These are phyloP conservation scores for Exophiala bonariae DNA, from an alignment of 2,329 filamentous ascomycete genomes.

Conservation along the genomic window DNA sequence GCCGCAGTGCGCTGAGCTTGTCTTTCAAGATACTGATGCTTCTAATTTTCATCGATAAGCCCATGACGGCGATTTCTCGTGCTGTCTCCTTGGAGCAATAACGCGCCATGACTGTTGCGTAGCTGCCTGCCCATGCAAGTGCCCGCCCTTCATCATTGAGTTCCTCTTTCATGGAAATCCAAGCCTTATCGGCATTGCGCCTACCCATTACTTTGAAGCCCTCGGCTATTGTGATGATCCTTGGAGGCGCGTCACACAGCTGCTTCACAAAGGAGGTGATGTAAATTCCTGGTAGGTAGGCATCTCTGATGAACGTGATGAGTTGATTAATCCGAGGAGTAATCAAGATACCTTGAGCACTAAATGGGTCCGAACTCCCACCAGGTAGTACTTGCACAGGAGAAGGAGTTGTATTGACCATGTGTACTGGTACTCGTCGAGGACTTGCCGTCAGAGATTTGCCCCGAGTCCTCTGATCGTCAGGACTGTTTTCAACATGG, in stretches of 20 bases:
- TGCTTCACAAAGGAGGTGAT: constrained; percentile 12
- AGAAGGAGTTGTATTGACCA: neutral
- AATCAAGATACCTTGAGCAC: constrained; percentile 5
- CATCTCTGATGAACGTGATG: constrained; percentile 13
- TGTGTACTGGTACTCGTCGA: too few species aligned
- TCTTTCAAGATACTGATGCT: constrained; percentile 11
- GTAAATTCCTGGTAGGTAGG: constrained; percentile 12
- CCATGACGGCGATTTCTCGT: constrained; percentile 6
- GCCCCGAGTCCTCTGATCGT: neutral
- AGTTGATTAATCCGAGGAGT: constrained; percentile 11
- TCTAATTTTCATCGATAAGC: constrained; percentile 7
- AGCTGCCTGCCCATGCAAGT: constrained; percentile 13
- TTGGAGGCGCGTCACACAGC: neutral
- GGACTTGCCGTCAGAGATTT: neutral
- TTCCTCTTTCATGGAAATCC: constrained; percentile 17
- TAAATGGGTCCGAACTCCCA: constrained; percentile 12
- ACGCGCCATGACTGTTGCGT: constrained; percentile 9
- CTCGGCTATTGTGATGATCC: constrained; percentile 11
- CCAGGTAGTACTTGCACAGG: constrained; percentile 7
- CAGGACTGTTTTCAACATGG: neutral
- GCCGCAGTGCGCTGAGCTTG: constrained; percentile 3
- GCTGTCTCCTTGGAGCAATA: constrained; percentile 8
- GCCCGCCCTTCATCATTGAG: constrained; percentile 12
- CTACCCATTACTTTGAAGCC: constrained; percentile 11
- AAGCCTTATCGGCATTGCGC: constrained; percentile 6